These are phyloP conservation scores for Immersiella caudata DNA, from an alignment of 495 filamentous ascomycete species.

Conservation along the genomic window DNA sequence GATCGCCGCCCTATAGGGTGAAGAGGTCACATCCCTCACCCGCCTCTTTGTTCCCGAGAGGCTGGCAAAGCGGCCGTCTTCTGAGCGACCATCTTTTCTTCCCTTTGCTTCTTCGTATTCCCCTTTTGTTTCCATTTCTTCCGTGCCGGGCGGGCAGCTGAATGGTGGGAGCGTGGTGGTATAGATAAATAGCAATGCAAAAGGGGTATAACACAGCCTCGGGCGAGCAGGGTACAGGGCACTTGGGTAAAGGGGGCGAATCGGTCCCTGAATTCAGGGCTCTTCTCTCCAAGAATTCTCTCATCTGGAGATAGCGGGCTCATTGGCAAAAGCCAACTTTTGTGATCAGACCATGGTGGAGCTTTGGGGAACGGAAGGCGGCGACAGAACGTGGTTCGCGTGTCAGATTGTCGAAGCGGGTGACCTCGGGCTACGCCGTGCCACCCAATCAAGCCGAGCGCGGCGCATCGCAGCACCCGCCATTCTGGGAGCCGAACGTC, in stretches of 20 bases:
- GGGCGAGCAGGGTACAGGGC: neutral
- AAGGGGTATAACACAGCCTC: neutral
- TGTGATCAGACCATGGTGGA: neutral
- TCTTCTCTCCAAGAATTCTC: neutral
- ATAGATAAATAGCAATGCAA: constrained; percentile 12
- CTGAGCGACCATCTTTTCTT: neutral
- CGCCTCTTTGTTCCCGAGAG: neutral
- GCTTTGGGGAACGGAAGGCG: neutral
- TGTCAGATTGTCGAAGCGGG: constrained; percentile 4
- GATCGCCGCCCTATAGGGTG: constrained; percentile 20
- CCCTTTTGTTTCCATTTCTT: neutral
- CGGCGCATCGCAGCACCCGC: neutral
- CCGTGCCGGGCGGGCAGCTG: constrained; percentile 5
- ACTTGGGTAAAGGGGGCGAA: neutral
- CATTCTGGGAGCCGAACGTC: neutral
- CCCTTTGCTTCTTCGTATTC: neutral
- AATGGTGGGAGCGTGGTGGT: neutral
- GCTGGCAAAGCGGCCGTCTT: constrained; percentile 3
- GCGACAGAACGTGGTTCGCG: constrained; percentile 5
- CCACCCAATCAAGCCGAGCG: neutral
- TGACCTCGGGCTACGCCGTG: neutral
- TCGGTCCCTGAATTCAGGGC: constrained; percentile 14
- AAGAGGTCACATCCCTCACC: neutral
- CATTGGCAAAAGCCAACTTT: constrained; percentile 1
- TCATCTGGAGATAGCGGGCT: neutral